Evolutionary conservation across 441 rosid species (phyloP).

Genomic region (Adansonia madagascariensis): DNA sequence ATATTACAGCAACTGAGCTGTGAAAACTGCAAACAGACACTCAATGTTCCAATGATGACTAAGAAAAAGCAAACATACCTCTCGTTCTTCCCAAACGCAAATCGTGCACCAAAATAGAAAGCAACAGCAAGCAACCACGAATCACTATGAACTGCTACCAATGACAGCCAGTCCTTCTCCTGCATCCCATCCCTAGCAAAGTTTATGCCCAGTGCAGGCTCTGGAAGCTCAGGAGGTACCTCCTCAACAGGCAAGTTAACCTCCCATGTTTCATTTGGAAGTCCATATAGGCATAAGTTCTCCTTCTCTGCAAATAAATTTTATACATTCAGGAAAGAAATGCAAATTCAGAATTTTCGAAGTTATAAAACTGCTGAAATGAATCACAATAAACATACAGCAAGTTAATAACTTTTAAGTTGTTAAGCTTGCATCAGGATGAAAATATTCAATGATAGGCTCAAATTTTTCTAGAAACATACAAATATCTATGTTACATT

Average conservation of each 20-base stretch:
- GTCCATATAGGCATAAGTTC: slow-evolving; percentile 6
- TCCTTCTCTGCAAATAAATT: slow-evolving; percentile 3
- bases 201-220: slow-evolving; percentile 1
- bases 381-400: background rate
- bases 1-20: background rate
- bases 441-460: background rate
- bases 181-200: slow-evolving; percentile 3
- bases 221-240: background rate
- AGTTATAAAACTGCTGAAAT: background rate
- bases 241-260: slow-evolving; percentile 6
- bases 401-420: background rate
- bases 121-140: slow-evolving; percentile 94
- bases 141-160: slow-evolving; percentile 59
- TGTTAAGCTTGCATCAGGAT: background rate
- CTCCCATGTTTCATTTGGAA: slow-evolving; percentile 10
- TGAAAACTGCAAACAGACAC: background rate
- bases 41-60: background rate
- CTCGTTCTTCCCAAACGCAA: slow-evolving; percentile 83
- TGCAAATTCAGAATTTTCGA: slow-evolving; percentile 21
- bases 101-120: slow-evolving; percentile 91
- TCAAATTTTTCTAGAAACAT: background rate
- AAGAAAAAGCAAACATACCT: slow-evolving; percentile 52
- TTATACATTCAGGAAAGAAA: background rate
- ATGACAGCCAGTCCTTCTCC: background rate
- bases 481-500: background rate